A percentile compares a stretch with the other conserved stretches of the same genome.
Evolutionary conservation across 331 rosid species (phyloP).

Genomic region (Quercus tomentella): DNA sequence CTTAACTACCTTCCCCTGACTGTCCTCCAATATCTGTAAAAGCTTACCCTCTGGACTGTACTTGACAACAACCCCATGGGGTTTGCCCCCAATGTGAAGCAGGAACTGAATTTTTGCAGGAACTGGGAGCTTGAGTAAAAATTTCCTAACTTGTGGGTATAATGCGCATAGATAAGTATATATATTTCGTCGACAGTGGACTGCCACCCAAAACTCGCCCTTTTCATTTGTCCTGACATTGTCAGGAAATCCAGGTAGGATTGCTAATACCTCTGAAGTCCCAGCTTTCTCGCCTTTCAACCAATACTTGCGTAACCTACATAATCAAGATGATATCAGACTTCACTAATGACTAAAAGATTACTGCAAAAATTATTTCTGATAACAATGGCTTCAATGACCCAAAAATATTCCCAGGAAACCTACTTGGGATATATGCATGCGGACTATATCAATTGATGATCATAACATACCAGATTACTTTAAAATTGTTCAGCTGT

Average conservation of each 20-base stretch:
- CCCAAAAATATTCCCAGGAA: neutral
- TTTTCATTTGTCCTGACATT: constrained; percentile 70
- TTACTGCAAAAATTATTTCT: neutral
- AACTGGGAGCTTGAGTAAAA: constrained; percentile 74
- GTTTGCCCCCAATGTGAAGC: constrained; percentile 66
- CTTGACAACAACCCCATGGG: constrained; percentile 48
- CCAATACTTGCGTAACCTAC: constrained; percentile 76
- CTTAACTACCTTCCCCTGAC: constrained; percentile 75
- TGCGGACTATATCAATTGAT: neutral
- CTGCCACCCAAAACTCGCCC: constrained; percentile 93
- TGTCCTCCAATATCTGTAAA: constrained; percentile 80
- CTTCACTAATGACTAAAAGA: neutral
- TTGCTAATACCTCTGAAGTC: constrained; percentile 64
- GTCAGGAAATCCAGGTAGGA: constrained; percentile 87
- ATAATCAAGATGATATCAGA: neutral
- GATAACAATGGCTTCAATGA: neutral
- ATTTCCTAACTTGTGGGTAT: constrained; percentile 62
- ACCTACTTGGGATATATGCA: neutral
- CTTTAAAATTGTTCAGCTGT: neutral
- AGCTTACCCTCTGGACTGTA: constrained; percentile 87
- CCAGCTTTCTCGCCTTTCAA: constrained; percentile 86
- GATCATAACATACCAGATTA: neutral
- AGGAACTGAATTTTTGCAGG: constrained; percentile 53
- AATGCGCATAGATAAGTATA: constrained; percentile 31
- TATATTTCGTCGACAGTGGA: constrained; percentile 52